A percentile compares a stretch with the other conserved stretches of the same genome.
These are phyloP conservation scores for Termitomyces sp. DNA, from an alignment of 768 basidiomycete species.

Conservation along the genomic window DNA sequence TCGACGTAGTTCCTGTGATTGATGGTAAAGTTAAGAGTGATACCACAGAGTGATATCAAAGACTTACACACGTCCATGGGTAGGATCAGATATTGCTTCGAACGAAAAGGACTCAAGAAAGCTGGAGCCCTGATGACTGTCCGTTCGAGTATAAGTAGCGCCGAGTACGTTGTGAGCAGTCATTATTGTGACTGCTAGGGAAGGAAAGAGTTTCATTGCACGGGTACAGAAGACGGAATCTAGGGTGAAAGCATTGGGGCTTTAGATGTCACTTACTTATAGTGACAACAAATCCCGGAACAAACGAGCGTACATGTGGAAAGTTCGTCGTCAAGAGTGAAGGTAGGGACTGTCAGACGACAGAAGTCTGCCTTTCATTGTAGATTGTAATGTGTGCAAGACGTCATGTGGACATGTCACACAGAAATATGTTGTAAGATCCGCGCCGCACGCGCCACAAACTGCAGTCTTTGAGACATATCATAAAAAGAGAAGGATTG, in stretches of 20 bases:
- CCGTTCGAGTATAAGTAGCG: constrained; percentile 39
- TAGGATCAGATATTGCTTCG: constrained; percentile 51
- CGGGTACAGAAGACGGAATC: background rate
- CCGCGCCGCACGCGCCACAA: background rate
- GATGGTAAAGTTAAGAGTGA: background rate
- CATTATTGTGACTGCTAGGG: constrained; percentile 1
- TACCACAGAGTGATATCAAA: background rate
- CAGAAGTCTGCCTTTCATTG: too few relatives aligned
- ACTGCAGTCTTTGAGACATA: background rate
- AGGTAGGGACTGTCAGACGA: background rate
- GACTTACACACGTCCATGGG: constrained; percentile 58
- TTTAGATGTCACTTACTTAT: background rate
- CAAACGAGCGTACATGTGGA: too few relatives aligned
- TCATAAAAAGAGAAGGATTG: background rate
- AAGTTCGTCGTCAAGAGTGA: background rate
- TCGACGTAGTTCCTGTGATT: constrained; percentile 3
- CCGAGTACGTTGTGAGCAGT: constrained; percentile 23
- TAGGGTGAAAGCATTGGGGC: background rate
- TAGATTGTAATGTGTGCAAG: too few relatives aligned
- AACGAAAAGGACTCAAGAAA: constrained; percentile 49
- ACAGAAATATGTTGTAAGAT: background rate
- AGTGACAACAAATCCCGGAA: background rate
- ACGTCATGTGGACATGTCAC: background rate
- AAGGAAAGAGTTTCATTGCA: background rate
- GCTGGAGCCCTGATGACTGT: constrained; percentile 36